Evolutionary conservation across 192 early-diverging fungal species (phyloP), one percentile per base, ranked within the genome.

Genomic region (Kickxella alabastrina): DNA sequence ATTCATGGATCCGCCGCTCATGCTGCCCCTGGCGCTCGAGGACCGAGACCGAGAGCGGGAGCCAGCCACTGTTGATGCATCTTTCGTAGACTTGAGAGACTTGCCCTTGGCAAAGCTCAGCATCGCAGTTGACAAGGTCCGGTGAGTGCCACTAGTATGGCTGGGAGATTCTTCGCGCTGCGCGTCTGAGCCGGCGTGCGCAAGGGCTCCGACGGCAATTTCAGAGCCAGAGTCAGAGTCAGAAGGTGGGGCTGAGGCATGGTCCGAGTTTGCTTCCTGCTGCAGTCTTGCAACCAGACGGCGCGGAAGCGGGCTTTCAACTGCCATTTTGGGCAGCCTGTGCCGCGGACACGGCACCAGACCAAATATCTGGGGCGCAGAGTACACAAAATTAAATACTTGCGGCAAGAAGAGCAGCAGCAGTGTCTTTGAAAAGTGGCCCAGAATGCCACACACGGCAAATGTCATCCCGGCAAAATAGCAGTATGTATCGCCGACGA

Each of bases 391-490:
- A 66, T 99, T 99, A 66, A 99, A 93, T 10, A 95, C 83, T 66
- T 99, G 97, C 0, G 97, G 97, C 6, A 94, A 63, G 68, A 98
- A 95, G 57, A 99, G 88, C 39, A 99, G 62, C 34, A 99, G 49
- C 42, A 98, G 62, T 0, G 96, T 97, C 54, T 97, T 97, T 40
- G 86, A 89, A 55, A 96, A 93, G 40, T 96, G 92, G 10, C 91
- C 88, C 35, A 95, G 58, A 52, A 99, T 94, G 0, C 93, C 93
- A 10, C 95, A 91, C 2, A 99, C 97, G 0, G 97, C 92, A 80
- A 99, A 94, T 0, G 90, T 92, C 95, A 99, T 99, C 3, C 97
- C 97, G 3, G 93, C 92, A 86, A 98, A 98, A 54, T 99, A 99
- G 61, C 88, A 87, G 57, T 85, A 96, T 0, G 95, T 97, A 54